phyloP scores from a whole-genome alignment of 805 yeast genomes.

The Metschnikowia arizonensis region DNA sequence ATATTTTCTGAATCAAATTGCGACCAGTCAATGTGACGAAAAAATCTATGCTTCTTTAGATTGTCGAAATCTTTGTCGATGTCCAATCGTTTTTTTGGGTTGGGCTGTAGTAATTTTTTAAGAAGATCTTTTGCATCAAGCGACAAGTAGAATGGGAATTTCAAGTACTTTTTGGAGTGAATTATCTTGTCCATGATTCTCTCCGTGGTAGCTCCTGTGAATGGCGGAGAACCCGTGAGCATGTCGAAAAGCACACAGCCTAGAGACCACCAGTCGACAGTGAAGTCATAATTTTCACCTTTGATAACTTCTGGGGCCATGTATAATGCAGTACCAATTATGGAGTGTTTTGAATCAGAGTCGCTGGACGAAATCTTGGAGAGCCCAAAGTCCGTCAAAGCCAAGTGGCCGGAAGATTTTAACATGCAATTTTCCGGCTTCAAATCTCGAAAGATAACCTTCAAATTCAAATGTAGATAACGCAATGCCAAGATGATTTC shows the following conservation, averaged over 20 bases:
- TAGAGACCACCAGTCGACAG: slow-evolving; percentile 91
- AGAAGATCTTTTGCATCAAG: slow-evolving; percentile 77
- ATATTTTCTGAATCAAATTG: slow-evolving; percentile 45
- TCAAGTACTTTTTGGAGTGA: slow-evolving; percentile 53
- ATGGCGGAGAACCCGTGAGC: slow-evolving; percentile 84
- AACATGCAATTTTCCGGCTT: slow-evolving; percentile 47
- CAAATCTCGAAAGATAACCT: slow-evolving; percentile 41
- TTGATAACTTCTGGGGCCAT: slow-evolving; percentile 87
- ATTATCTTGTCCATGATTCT: slow-evolving; percentile 71
- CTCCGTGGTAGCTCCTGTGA: slow-evolving; percentile 77
- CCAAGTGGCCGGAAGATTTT: slow-evolving; percentile 37
- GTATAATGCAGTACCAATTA: slow-evolving; percentile 77
- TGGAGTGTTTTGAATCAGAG: slow-evolving; percentile 43
- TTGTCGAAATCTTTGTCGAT: slow-evolving; percentile 50
- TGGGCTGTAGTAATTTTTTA: slow-evolving; percentile 60
- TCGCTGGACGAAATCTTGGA: slow-evolving; percentile 36
- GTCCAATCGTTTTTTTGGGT: slow-evolving; percentile 55
- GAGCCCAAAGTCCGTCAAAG: slow-evolving; percentile 43
- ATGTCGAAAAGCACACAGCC: slow-evolving; percentile 80
- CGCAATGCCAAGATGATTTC: slow-evolving; percentile 19
- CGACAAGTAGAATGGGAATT: slow-evolving; percentile 71
- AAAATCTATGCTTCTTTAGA: slow-evolving; percentile 65
- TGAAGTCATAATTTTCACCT: slow-evolving; percentile 71
- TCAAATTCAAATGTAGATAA: slow-evolving; percentile 23
- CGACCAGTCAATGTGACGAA: slow-evolving; percentile 73